These are phyloP conservation scores for Raphanus sativus DNA, from an alignment of 345 rosid species.

Conservation along the genomic window DNA sequence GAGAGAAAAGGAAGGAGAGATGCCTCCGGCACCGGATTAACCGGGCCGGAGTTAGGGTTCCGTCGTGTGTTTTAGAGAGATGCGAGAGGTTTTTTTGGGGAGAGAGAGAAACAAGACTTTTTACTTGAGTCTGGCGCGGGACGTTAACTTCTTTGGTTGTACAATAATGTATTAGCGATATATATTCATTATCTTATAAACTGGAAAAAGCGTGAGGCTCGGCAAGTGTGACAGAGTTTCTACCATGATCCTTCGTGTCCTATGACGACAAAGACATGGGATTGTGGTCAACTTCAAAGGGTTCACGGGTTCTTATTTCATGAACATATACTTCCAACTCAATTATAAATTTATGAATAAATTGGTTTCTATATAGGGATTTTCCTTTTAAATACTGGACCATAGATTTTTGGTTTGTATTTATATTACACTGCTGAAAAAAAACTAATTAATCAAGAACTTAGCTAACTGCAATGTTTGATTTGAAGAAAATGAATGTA, in stretches of 20 bases:
- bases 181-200: constrained; percentile 4
- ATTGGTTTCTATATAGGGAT: background rate
- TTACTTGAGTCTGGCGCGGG: no score
- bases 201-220: background rate
- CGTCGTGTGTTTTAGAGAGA: no score
- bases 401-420: background rate
- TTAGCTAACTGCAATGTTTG: background rate
- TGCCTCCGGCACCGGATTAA: no score
- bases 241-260: constrained; percentile 20
- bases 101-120: no score
- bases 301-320: constrained; percentile 35
- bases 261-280: constrained; percentile 13
- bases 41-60: no score
- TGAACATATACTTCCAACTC: constrained; percentile 27
- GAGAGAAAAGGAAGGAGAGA: no score
- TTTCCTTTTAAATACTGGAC: background rate
- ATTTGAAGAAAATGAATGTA: background rate
- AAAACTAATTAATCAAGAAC: background rate
- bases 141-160: background rate
- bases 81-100: no score
- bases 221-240: constrained; percentile 30
- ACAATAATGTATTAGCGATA: background rate
- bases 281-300: constrained; percentile 31
- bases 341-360: constrained; percentile 1
- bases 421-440: background rate